Percentiles rank a stretch among this genome's conserved stretches.
These are phyloP conservation scores for Raphidocelis subcapitata DNA, from an alignment of 139 green algal species.

Conservation along the genomic window DNA sequence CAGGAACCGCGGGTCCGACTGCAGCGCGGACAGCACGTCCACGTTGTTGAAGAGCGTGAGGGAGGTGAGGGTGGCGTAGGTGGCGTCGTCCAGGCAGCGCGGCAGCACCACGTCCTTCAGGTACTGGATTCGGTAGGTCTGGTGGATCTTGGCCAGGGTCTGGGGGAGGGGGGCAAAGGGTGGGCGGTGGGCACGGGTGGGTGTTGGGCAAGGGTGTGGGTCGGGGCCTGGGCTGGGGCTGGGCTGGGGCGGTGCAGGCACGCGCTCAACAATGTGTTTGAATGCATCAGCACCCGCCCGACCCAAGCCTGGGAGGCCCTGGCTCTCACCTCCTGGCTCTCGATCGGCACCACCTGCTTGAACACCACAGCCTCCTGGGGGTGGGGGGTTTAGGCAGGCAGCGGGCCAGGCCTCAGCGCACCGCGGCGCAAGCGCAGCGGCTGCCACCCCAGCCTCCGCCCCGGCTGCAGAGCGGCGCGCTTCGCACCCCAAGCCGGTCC, in stretches of 20 bases:
- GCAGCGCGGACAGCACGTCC: slow-evolving; percentile 75
- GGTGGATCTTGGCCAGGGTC: slow-evolving; percentile 91
- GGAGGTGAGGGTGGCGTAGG: slow-evolving; percentile 87
- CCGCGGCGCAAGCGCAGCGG: neutral
- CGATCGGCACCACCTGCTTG: slow-evolving; percentile 91
- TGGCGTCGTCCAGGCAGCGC: slow-evolving; percentile 89
- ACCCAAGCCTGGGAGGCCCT: too few relatives aligned
- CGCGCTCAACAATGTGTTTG: neutral
- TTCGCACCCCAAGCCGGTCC: neutral
- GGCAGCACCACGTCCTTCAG: slow-evolving; percentile 96
- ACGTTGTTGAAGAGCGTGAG: slow-evolving; percentile 95
- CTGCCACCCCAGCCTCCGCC: neutral
- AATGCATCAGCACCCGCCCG: too few relatives aligned
- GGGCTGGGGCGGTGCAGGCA: neutral
- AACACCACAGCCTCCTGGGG: slow-evolving; percentile 62
- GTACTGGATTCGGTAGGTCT: slow-evolving; percentile 92
- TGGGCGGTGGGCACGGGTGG: too few relatives aligned
- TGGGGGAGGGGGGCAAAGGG: slow-evolving; percentile 36
- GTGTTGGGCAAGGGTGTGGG: too few relatives aligned
- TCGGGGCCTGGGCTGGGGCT: too few relatives aligned
- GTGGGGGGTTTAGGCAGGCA: neutral
- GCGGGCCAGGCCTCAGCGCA: too few relatives aligned
- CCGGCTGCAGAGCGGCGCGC: neutral
- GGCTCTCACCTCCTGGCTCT: slow-evolving; percentile 26
- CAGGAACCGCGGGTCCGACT: slow-evolving; percentile 78